phyloP scores from a whole-genome alignment of 1,284 basidiomycete species.

The Tylopilus microsporus region DNA sequence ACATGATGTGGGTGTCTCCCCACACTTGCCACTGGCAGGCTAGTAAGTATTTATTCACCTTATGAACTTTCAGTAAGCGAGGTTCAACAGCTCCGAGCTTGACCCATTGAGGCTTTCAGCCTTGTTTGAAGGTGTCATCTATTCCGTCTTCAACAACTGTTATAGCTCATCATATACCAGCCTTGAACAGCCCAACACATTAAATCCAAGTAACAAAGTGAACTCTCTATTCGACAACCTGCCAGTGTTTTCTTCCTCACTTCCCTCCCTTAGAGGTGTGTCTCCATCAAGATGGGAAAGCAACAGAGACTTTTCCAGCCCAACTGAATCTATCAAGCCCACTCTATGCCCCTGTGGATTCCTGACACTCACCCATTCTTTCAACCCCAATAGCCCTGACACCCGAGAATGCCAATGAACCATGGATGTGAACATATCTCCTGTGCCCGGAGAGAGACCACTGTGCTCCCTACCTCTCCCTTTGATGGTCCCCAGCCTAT shows the following conservation, averaged over 20 bases:
- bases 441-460: constrained; percentile 63
- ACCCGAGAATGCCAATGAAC: constrained; percentile 74
- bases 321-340: constrained; percentile 40
- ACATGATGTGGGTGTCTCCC: constrained; percentile 1
- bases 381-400: constrained; percentile 65
- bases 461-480: constrained; percentile 34
- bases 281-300: constrained; percentile 39
- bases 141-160: background rate
- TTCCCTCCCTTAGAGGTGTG: constrained; percentile 38
- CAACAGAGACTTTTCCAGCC: constrained; percentile 40
- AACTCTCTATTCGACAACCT: constrained; percentile 26
- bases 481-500: constrained; percentile 18
- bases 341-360: constrained; percentile 50
- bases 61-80: too few species aligned
- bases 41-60: too few species aligned
- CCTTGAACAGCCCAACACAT: constrained; percentile 1
- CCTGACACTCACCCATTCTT: constrained; percentile 56
- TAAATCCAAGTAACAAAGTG: constrained; percentile 13
- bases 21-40: too few species aligned
- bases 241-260: constrained; percentile 35
- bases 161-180: background rate
- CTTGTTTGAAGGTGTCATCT: constrained; percentile 15
- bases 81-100: too few species aligned
- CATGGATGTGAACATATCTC: constrained; percentile 83
- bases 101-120: background rate